Base-by-base conservation (phyloP, 1,139 yeast species). In the Magnusiomyces ingens region DNA sequence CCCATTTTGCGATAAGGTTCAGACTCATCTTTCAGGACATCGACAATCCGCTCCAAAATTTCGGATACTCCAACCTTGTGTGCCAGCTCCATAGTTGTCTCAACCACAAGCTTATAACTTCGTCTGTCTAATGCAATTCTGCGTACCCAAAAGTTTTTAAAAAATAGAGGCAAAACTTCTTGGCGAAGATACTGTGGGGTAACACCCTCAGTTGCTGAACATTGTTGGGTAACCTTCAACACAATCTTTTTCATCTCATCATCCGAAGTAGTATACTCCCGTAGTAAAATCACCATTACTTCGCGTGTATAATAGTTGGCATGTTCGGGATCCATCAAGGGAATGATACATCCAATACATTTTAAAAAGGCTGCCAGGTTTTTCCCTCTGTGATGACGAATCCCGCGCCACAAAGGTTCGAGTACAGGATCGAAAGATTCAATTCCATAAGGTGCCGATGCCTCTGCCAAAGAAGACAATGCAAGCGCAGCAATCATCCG, bases 401-500 rank as follows among this genome's bases (percentile, higher is more conserved):
- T 77, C 1, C 96, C 97, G 18, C 74, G 71, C 96, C 96, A 90
- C 6, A 89, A 69, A 0, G 91, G 88, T 58, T 86, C 93, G 43
- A 93, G 66, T 0, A 80, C 75, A 1, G 74, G 67, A 59, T 86
- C 94, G 67, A 93, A 91, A 0, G 94, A 81, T 62, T 89, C 97
- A 54, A 88, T 85, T 49, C 99, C 99, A 68, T 85, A 89, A 0
- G 99, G 99, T 21, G 80, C 75, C 1, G 91, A 81, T n/a, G 86
- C 84, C 49, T 88, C 94, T 0, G 98, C 98, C 40, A 93, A 68
- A 5, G 84, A 80, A 0, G 94, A 75, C 1, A 91, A 63, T 0
- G 96, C 82, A 37, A 77, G 71, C 0, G 96, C 96, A 0, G 95
- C 75, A 10, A 83, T 76, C 2, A 79, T 78, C 52, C 94, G 72